Percentiles rank a stretch among this genome's conserved stretches.
These are phyloP conservation scores for Avena eriantha DNA, from an alignment of 176 grass and related monocot species.

Conservation along the genomic window DNA sequence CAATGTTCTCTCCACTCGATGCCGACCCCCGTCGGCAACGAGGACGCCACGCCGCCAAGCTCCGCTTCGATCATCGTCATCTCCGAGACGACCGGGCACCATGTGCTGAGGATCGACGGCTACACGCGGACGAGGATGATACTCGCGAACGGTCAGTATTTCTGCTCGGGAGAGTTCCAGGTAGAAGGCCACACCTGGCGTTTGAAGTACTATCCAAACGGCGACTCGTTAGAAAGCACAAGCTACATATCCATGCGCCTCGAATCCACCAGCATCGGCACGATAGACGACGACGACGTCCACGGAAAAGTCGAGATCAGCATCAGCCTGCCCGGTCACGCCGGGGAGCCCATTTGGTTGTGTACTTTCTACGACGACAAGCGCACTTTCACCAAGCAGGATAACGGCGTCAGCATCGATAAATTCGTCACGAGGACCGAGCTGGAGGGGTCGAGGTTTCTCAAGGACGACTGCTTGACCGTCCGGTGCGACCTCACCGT, in stretches of 20 bases:
- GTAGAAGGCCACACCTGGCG: background rate
- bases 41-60: background rate
- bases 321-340: background rate
- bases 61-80: background rate
- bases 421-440: background rate
- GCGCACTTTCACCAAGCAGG: background rate
- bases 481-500: slow-evolving; percentile 21
- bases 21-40: background rate
- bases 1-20: background rate
- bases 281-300: background rate
- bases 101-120: slow-evolving; percentile 26
- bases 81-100: background rate
- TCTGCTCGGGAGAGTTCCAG: background rate
- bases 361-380: background rate
- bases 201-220: background rate
- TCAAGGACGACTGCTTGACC: slow-evolving; percentile 12
- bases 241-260: background rate
- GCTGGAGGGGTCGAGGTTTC: background rate
- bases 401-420: background rate
- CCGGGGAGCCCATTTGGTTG: background rate
- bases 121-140: slow-evolving; percentile 28
- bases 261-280: background rate
- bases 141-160: background rate
- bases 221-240: background rate
- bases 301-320: background rate